Conservation (phyloP, 2,329 filamentous ascomycete species). For the Colletotrichum viniferum region DNA sequence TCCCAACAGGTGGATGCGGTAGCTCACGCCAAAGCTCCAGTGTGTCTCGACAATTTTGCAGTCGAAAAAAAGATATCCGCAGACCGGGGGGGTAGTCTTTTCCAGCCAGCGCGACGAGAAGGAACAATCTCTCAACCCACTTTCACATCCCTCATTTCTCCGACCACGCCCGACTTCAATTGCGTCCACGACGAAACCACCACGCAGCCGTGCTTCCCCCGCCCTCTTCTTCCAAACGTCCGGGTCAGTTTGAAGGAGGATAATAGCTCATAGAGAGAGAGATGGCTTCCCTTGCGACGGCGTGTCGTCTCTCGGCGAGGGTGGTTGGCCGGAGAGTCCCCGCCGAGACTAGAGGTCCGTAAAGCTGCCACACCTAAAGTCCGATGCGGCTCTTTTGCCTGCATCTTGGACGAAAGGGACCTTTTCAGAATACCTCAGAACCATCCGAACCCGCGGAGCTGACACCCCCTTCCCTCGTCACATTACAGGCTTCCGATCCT, state of each 20-base stretch:
- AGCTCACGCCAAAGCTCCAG: conserved; percentile 17
- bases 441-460: not conserved
- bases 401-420: not conserved
- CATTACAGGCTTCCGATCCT: conserved; percentile 65
- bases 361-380: not conserved
- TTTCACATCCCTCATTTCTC: conserved; percentile 11
- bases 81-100: not conserved
- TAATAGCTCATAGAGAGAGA: not conserved
- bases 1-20: conserved; percentile 10
- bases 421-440: not conserved
- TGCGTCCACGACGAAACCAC: not conserved
- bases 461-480: not conserved
- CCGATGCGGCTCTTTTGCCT: not conserved
- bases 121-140: conserved; percentile 11
- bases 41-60: conserved; percentile 9
- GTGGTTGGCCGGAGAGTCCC: conserved; percentile 59
- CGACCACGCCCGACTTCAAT: not conserved
- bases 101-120: not conserved
- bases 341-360: conserved; percentile 63
- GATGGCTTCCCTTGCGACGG: conserved; percentile 72
- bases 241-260: not conserved
- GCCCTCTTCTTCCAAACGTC: not conserved
- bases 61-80: not conserved
- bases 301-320: conserved; percentile 67
- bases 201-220: not conserved